Conservation (phyloP, 1,139 yeast species). For the Suhomyces bolitotheri region DNA sequence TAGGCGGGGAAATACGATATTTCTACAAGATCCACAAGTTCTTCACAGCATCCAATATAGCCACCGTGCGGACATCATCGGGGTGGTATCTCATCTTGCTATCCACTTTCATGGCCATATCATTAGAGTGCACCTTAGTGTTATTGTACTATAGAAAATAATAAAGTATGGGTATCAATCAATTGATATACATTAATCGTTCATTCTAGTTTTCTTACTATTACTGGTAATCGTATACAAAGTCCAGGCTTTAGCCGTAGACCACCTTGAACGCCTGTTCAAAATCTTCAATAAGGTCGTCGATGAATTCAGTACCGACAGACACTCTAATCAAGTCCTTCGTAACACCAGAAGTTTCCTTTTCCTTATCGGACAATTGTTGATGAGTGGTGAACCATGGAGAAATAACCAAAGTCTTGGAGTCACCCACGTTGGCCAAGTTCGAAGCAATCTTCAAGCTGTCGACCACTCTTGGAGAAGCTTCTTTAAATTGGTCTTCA, state of each 20-base stretch:
- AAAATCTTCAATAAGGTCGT: conserved; percentile 83
- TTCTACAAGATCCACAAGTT: background rate
- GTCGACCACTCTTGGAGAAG: conserved; percentile 84
- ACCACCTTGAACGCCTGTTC: conserved; percentile 73
- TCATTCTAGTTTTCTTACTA: no score
- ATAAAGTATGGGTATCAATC: background rate
- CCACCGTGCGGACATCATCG: conserved; percentile 1
- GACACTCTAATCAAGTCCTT: conserved; percentile 86
- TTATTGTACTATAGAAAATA: conserved; percentile 7
- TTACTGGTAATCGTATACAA: no score
- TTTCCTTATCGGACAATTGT: conserved; percentile 82
- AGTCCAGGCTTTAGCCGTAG: no score
- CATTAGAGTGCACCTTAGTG: conserved; percentile 2
- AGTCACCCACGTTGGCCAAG: conserved; percentile 95
- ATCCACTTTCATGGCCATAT: conserved; percentile 2
- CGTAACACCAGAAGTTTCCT: conserved; percentile 78
- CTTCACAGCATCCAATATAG: conserved; percentile 1
- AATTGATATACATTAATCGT: background rate
- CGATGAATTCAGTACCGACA: conserved; percentile 86
- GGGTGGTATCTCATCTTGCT: conserved; percentile 8
- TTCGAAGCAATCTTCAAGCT: conserved; percentile 79
- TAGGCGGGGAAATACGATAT: conserved; percentile 8
- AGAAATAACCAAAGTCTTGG: conserved; percentile 90
- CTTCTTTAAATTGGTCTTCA: conserved; percentile 60
- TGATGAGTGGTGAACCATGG: conserved; percentile 96